These are phyloP conservation scores for Juglanconis juglandina DNA, from an alignment of 2,329 filamentous ascomycete genomes.

Conservation along the genomic window DNA sequence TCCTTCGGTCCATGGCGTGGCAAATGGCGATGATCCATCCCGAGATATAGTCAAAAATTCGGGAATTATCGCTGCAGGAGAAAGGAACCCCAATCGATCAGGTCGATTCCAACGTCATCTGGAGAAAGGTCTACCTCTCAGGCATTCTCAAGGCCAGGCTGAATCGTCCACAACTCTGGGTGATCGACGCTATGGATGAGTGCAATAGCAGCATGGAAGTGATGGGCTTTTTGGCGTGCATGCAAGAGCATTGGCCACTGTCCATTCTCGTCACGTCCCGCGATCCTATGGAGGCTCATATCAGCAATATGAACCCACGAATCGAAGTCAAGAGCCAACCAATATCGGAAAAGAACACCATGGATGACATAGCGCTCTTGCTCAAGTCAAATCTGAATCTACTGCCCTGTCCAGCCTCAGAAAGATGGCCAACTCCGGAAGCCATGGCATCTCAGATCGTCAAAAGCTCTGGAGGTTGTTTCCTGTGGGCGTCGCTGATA, in stretches of 20 bases:
- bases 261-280: constrained; percentile 28
- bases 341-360: constrained; percentile 23
- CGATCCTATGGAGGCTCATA: constrained; percentile 17
- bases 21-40: constrained; percentile 29
- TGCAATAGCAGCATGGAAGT: constrained; percentile 23
- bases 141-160: constrained; percentile 23
- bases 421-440: constrained; percentile 3
- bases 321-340: constrained; percentile 20
- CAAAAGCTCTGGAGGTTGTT: constrained; percentile 25
- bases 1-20: constrained; percentile 27
- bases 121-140: constrained; percentile 24
- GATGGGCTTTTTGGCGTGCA: constrained; percentile 22
- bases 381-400: constrained; percentile 22
- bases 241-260: constrained; percentile 25
- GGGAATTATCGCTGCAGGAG: constrained; percentile 14
- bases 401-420: constrained; percentile 19
- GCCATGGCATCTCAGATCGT: constrained; percentile 23
- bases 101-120: constrained; percentile 24
- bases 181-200: constrained; percentile 33
- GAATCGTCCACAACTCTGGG: constrained; percentile 26
- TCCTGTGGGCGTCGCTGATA: constrained; percentile 29
- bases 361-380: constrained; percentile 24
- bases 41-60: constrained; percentile 19
- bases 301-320: not conserved
- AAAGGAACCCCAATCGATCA: constrained; percentile 21